Base-by-base conservation (phyloP, 805 yeast genomes). In the Metschnikowia lochheadii region DNA sequence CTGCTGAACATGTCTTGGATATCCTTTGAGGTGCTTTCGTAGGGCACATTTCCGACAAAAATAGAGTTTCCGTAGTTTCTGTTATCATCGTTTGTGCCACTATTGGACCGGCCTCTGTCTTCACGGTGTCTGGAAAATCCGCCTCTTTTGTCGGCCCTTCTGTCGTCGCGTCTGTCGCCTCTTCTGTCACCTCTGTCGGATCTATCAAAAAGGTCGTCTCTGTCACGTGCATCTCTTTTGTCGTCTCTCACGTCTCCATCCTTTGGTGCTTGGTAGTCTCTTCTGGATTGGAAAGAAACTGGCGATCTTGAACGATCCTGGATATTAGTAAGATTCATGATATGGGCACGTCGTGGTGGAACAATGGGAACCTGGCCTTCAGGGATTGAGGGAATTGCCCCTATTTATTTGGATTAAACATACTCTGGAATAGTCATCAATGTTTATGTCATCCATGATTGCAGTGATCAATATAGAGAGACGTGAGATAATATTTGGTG, bases 41-140 rank as follows among this genome's bases (percentile, higher is more conserved):
- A 87, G 5, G 91, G 87, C 49, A 87, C 72, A 63, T 86, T 86
- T 7, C 92, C 91, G 42, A 87, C 77, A 60, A 87, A 87, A 40
- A 86, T 73, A 52, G 89, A 83, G 63, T 84, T 84, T 44, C 76
- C 78, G 63, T 83, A 84, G 64, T 84, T 81, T n/a, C 55, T 47
- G 41, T 45, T 62, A 55, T 43, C 63, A 10, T 40, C 34, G 10
- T 33, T 40, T 8, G 32, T n/a, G 8, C 21, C 43, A 6, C 20
- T 34, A 57, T 23, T 66, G 49, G 71, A 60, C 39, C 57, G 49
- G 44, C 65, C 52, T 29, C 63, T 54, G 45, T 63, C 64, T 26
- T 40, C 46, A 31, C 46, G 46, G 29, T 32, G 21, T 37, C 48
- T 14, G 40, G 48, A 17, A 44, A 46, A 39, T 38, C 58, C 53